A percentile compares a stretch with the other conserved stretches of the same genome.
These are phyloP conservation scores for Viola pubescens DNA, from an alignment of 441 rosid genomes.

Conservation along the genomic window DNA sequence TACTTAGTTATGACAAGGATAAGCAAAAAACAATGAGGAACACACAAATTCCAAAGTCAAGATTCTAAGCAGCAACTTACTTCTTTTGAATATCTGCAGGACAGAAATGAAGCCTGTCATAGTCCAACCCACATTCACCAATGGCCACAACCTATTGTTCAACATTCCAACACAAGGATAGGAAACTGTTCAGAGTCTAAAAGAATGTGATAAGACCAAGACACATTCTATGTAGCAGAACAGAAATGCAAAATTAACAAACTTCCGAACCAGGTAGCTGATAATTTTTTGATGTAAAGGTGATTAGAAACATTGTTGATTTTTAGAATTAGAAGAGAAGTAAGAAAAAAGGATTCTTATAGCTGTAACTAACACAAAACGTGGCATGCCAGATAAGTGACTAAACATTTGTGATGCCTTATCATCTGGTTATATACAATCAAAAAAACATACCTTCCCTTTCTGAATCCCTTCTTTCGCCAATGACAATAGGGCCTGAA, in stretches of 20 bases:
- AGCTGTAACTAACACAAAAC: background rate
- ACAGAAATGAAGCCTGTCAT: constrained; percentile 90
- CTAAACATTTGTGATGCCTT: background rate
- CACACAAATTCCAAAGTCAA: background rate
- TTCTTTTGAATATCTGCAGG: constrained; percentile 70
- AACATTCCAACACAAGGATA: constrained; percentile 11
- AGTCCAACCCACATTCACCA: constrained; percentile 93
- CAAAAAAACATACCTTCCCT: constrained; percentile 58
- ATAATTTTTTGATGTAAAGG: too few species aligned
- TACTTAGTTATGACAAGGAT: background rate
- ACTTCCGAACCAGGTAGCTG: too few species aligned
- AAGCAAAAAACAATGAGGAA: constrained; percentile 8
- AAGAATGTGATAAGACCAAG: too few species aligned
- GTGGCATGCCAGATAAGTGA: background rate
- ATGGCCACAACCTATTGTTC: constrained; percentile 68
- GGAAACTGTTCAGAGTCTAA: too few species aligned
- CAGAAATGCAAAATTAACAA: too few species aligned
- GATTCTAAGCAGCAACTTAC: constrained; percentile 35
- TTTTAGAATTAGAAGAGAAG: background rate
- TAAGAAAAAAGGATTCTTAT: background rate
- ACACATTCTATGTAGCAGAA: too few species aligned
- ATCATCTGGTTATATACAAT: background rate
- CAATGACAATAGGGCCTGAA: constrained; percentile 63
- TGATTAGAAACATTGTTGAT: too few species aligned
- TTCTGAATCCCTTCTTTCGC: constrained; percentile 80